Conservation (phyloP, 352 stramenopile species). For the Pythium brachiatum region DNA sequence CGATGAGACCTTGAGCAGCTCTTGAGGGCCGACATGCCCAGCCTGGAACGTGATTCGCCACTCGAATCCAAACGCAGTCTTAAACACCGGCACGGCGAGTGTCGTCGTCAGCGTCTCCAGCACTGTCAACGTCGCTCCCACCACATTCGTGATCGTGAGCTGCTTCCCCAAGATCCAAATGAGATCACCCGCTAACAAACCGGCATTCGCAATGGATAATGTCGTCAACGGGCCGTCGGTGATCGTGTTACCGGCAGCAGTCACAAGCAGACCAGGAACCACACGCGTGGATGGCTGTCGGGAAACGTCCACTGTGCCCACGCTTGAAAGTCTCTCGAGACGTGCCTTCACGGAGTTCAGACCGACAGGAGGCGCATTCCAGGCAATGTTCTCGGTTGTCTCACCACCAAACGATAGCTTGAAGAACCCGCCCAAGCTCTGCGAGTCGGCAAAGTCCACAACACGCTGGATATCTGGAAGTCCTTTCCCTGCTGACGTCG, state of each 20-base stretch:
- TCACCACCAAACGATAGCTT: slow-evolving; percentile 61
- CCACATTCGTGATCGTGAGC: slow-evolving; percentile 32
- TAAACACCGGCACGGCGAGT: slow-evolving; percentile 62
- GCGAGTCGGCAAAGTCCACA: slow-evolving; percentile 51
- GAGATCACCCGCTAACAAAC: slow-evolving; percentile 26
- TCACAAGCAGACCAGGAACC: slow-evolving; percentile 39
- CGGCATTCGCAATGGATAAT: slow-evolving; percentile 19
- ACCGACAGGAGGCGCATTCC: slow-evolving; percentile 54
- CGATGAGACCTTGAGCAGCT: slow-evolving; percentile 75
- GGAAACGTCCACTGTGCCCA: slow-evolving; percentile 64
- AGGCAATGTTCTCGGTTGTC: slow-evolving; percentile 61
- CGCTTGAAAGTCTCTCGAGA: slow-evolving; percentile 58
- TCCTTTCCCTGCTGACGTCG: slow-evolving; percentile 62
- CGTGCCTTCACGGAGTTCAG: slow-evolving; percentile 66
- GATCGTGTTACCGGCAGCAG: slow-evolving; percentile 28
- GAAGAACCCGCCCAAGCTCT: slow-evolving; percentile 63
- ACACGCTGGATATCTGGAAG: slow-evolving; percentile 67
- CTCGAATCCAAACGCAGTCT: slow-evolving; percentile 57
- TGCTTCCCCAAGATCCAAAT: slow-evolving; percentile 62
- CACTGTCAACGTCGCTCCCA: slow-evolving; percentile 19
- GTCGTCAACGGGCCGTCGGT: slow-evolving; percentile 31
- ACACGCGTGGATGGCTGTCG: slow-evolving; percentile 42
- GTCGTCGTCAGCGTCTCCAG: slow-evolving; percentile 26
- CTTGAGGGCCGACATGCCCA: slow-evolving; percentile 82
- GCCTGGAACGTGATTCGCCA: slow-evolving; percentile 78